A percentile compares a stretch with the other conserved stretches of the same genome.
Conservation (phyloP, 1,284 basidiomycete species). For the Trametes versicolor region DNA sequence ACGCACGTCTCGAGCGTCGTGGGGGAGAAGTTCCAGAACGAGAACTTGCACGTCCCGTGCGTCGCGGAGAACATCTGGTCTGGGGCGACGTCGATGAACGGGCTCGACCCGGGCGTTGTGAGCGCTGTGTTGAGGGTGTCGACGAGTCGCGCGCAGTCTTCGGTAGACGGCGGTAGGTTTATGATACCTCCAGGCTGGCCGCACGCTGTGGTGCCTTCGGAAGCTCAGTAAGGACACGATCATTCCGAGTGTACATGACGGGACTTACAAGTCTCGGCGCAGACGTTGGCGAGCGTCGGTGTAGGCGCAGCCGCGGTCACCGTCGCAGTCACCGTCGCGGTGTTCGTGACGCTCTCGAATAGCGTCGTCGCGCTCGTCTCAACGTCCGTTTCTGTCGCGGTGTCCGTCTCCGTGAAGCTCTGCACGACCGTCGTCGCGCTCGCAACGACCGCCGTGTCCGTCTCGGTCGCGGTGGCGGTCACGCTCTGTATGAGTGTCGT, state of each 20-base stretch:
- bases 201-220: not conserved
- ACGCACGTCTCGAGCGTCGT: conserved; percentile 5
- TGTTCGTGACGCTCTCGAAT: conserved; percentile 4
- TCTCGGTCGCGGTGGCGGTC: conserved; percentile 4
- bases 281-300: not conserved
- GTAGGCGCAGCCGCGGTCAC: not conserved
- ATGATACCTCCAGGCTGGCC: not conserved
- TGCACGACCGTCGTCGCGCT: not conserved
- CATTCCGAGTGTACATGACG: not conserved
- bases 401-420: conserved; percentile 2
- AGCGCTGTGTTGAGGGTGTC: not conserved
- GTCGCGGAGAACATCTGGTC: not conserved
- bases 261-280: not conserved
- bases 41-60: not conserved
- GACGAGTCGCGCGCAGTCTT: conserved; percentile 5
- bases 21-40: conserved; percentile 1
- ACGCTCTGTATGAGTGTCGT: not conserved
- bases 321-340: not conserved
- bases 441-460: not conserved
- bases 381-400: not conserved
- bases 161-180: not conserved
- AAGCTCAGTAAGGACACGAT: not conserved
- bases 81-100: not conserved
- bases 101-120: not conserved
- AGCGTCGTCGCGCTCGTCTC: conserved; percentile 1